These are phyloP conservation scores for Aspergillus udagawae DNA, from an alignment of 2,329 filamentous ascomycete genomes.

Conservation along the genomic window DNA sequence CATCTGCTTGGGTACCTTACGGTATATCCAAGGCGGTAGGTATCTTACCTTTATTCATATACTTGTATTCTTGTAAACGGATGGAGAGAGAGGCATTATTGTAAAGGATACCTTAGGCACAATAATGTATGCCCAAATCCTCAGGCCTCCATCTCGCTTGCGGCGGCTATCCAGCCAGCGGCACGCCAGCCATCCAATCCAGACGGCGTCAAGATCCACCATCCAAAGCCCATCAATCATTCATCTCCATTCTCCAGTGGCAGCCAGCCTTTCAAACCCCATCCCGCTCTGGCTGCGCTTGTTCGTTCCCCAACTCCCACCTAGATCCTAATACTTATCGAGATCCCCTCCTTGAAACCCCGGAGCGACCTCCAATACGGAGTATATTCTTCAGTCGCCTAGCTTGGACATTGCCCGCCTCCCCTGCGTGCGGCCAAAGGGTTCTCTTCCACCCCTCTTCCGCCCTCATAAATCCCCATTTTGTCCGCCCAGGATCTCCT, in stretches of 20 bases:
- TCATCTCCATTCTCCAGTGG: neutral
- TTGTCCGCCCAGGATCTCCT: conserved; percentile 17
- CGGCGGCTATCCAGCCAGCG: conserved; percentile 36
- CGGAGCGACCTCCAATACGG: neutral
- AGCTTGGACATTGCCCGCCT: conserved; percentile 6
- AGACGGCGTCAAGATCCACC: conserved; percentile 31
- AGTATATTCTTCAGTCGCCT: conserved; percentile 3
- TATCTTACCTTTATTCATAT: neutral
- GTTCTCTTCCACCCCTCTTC: conserved; percentile 25
- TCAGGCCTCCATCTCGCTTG: conserved; percentile 27
- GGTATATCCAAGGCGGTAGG: too few species aligned
- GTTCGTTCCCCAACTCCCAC: conserved; percentile 6
- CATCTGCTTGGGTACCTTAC: too few species aligned
- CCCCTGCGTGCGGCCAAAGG: conserved; percentile 19
- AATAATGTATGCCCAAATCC: neutral
- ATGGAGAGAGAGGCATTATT: neutral
- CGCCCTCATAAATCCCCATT: conserved; percentile 20
- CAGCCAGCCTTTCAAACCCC: conserved; percentile 7
- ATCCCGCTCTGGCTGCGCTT: conserved; percentile 9
- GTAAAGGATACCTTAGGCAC: conserved; percentile 19
- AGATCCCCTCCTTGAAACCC: conserved; percentile 2
- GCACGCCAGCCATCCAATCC: conserved; percentile 38
- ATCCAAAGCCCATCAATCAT: conserved; percentile 25
- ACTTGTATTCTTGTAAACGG: too few species aligned
- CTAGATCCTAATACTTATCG: neutral